Percentiles rank a stretch among this genome's conserved stretches.
phyloP scores from a whole-genome alignment of 1,139 yeast species.

The Lodderomyces orthopsilosis region DNA sequence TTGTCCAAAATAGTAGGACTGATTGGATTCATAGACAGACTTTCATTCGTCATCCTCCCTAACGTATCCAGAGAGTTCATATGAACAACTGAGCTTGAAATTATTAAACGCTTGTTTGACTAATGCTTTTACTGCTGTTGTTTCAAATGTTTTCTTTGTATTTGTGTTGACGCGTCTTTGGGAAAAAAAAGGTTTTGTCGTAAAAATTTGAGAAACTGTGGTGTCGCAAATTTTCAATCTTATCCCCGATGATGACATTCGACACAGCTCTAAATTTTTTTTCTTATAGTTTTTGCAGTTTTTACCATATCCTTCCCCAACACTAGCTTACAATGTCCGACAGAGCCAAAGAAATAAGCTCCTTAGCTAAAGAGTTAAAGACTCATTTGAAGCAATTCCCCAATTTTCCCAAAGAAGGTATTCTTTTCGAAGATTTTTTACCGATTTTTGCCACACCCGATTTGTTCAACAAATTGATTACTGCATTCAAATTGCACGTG shows the following conservation, averaged over 20 bases:
- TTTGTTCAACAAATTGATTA: constrained; percentile 74
- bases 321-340: constrained; percentile 11
- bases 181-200: background rate
- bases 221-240: background rate
- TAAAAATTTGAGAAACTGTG: background rate
- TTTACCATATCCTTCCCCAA: background rate
- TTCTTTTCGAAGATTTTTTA: constrained; percentile 89
- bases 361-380: constrained; percentile 58
- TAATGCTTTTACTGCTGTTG: too few relatives aligned
- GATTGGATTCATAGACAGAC: background rate
- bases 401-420: constrained; percentile 91
- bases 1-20: constrained; percentile 1
- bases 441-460: constrained; percentile 87
- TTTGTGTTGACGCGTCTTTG: constrained; percentile 2
- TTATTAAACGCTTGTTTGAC: too few relatives aligned
- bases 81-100: background rate
- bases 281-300: background rate
- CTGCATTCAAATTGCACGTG: constrained; percentile 76
- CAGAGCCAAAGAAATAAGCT: constrained; percentile 27
- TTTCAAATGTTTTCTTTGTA: background rate
- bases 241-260: constrained; percentile 1
- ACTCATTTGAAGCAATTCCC: constrained; percentile 77
- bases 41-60: background rate
- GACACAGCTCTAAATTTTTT: background rate
- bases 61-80: background rate